Conservation (phyloP, 2,329 filamentous ascomycete genomes). For the Mollisiaceae sp. region DNA sequence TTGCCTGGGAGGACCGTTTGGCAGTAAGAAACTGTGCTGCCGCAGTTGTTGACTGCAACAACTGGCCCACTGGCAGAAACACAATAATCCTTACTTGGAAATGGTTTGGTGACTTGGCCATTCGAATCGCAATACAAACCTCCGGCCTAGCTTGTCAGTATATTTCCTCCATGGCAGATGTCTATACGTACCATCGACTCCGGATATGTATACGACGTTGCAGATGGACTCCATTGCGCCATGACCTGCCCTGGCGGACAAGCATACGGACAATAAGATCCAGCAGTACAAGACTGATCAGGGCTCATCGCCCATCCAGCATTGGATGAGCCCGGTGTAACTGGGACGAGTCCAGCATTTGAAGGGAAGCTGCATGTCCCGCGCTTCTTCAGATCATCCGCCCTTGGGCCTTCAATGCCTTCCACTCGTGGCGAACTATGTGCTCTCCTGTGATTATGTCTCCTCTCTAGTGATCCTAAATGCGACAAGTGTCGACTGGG, state of each 20-base stretch:
- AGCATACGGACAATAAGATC: slow-evolving; percentile 76
- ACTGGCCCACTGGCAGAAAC: slow-evolving; percentile 70
- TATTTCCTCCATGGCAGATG: neutral
- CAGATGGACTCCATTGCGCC: slow-evolving; percentile 77
- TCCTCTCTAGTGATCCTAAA: slow-evolving; percentile 36
- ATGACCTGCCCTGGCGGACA: slow-evolving; percentile 78
- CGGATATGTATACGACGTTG: slow-evolving; percentile 69
- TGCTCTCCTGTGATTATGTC: slow-evolving; percentile 36
- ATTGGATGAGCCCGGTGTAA: slow-evolving; percentile 69
- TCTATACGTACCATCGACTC: slow-evolving; percentile 67
- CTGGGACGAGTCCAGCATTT: slow-evolving; percentile 67
- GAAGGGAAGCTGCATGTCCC: slow-evolving; percentile 67
- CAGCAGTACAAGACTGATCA: slow-evolving; percentile 70
- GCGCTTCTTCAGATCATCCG: slow-evolving; percentile 36
- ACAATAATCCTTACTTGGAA: slow-evolving; percentile 71
- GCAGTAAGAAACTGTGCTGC: slow-evolving; percentile 70
- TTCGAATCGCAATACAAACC: slow-evolving; percentile 73
- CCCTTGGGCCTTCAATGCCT: slow-evolving; percentile 19
- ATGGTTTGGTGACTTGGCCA: slow-evolving; percentile 72
- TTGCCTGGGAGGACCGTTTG: slow-evolving; percentile 81
- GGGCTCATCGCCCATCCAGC: slow-evolving; percentile 82
- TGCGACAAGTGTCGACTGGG: slow-evolving; percentile 34
- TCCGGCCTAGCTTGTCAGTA: slow-evolving; percentile 60
- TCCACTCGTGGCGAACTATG: slow-evolving; percentile 36
- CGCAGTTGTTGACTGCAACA: slow-evolving; percentile 68